phyloP scores from a whole-genome alignment of 768 basidiomycete species.

The Sarcomyxa edulis region DNA sequence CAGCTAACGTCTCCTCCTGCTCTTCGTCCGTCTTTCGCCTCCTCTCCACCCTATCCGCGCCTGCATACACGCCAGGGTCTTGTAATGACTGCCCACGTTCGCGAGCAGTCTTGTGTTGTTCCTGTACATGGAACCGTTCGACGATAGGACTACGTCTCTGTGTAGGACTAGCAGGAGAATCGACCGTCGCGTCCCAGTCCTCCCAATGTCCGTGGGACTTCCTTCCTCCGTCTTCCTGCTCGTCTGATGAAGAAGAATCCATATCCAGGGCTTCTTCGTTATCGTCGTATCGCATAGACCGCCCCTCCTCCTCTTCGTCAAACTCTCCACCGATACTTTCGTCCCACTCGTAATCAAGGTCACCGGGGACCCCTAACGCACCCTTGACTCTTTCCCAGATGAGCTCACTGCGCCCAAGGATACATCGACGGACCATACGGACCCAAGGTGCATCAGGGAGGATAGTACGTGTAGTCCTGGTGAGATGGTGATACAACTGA shows the following conservation, averaged over 20 bases:
- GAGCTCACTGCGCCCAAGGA: conserved; percentile 73
- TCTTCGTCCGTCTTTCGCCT: no score
- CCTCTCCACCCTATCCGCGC: no score
- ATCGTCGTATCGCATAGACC: conserved; percentile 4
- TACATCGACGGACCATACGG: conserved; percentile 64
- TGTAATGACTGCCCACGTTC: no score
- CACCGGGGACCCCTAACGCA: conserved; percentile 82
- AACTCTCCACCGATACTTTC: conserved; percentile 18
- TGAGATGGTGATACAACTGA: conserved; percentile 68
- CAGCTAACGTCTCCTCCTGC: no score
- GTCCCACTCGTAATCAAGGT: conserved; percentile 49
- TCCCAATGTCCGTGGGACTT: conserved; percentile 34
- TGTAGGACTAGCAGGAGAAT: no score
- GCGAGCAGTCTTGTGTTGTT: no score
- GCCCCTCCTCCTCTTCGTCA: conserved; percentile 18
- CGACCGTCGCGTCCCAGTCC: conserved; percentile 41
- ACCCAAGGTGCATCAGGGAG: conserved; percentile 74
- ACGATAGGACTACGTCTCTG: no score
- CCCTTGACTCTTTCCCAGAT: conserved; percentile 91
- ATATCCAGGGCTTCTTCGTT: no score
- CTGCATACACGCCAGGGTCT: no score
- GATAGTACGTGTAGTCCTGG: conserved; percentile 52
- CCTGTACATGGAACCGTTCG: no score
- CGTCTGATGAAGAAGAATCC: conserved; percentile 24
- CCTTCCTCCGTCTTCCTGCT: conserved; percentile 36